These are phyloP conservation scores for Linnemannia schmuckeri DNA, from an alignment of 192 early-diverging fungal genomes.

Conservation along the genomic window DNA sequence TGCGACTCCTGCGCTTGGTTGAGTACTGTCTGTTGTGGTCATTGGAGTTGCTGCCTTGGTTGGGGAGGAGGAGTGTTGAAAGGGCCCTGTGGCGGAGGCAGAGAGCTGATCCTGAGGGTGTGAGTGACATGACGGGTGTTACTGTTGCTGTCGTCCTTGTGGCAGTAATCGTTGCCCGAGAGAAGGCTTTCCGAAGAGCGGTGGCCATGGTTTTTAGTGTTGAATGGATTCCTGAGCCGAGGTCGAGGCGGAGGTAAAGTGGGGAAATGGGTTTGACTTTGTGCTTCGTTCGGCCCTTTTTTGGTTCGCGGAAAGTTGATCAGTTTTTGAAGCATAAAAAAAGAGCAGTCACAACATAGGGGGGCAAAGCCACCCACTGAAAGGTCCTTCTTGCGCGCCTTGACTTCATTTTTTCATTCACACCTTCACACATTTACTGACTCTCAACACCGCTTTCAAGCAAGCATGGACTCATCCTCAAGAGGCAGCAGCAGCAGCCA, in stretches of 20 bases:
- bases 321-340: background rate
- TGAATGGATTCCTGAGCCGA: background rate
- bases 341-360: background rate
- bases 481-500: conserved; percentile 22
- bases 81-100: background rate
- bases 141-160: background rate
- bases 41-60: background rate
- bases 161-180: background rate
- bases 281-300: background rate
- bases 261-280: background rate
- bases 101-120: background rate
- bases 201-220: background rate
- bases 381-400: background rate
- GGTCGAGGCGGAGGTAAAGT: background rate
- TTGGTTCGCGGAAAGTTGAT: background rate
- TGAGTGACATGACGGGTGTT: background rate
- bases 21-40: background rate
- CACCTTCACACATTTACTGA: background rate
- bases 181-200: background rate
- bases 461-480: conserved; percentile 39
- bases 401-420: background rate
- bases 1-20: background rate
- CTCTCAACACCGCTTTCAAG: background rate
- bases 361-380: background rate
- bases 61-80: background rate